Base-by-base conservation (phyloP, 192 early-diverging fungal genomes). In the Linnemannia schmuckeri region DNA sequence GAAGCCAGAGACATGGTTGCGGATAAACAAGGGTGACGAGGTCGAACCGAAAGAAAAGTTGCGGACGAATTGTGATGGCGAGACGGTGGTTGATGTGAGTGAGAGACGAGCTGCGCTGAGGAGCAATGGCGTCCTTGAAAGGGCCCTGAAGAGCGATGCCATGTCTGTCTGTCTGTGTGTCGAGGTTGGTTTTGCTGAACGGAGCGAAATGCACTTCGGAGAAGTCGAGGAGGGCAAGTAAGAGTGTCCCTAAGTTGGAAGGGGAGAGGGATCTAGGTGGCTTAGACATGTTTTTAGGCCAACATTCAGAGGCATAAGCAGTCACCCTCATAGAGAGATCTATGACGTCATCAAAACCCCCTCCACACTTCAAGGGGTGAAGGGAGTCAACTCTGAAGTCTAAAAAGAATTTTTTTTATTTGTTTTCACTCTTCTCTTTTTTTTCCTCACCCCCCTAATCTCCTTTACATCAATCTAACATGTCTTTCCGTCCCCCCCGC, bases 401-500 rank as follows among this genome's bases (percentile, higher is more conserved):
- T 27, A 49, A 41, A 52, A 82, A 82, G 70, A 72, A 54, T 30
- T 80, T 85, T 85, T 85, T 72, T 70, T 33, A 24, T 42, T 72
- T 52, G 4, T 69, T 78, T 71, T 69, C 37, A 37, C 44, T 72
- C 77, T 83, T 78, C 41, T 46, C 49, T 75, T 79, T 77, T 77
- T 72, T 72, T 74, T 49, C 54, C 37, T 73, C 54, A 55, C 57
- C 74, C 61, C 61, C 75, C 74, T 63, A 42, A 44, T 72, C 68
- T 38, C 33, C 42, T 57, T 80, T 77, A 10, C 35, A 24, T 24
- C 40, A 24, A 72, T n/a, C 38, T 30, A 24, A 27, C 44, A 47
- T 86, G 83, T 80, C 83, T 75, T 86, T 76, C 83, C 83, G 83
- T 83, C 70, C 75, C 69, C 83, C 83, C 55, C 83, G 83, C 79